phyloP scores from a whole-genome alignment of 768 basidiomycete genomes.

The Obba rivulosa region DNA sequence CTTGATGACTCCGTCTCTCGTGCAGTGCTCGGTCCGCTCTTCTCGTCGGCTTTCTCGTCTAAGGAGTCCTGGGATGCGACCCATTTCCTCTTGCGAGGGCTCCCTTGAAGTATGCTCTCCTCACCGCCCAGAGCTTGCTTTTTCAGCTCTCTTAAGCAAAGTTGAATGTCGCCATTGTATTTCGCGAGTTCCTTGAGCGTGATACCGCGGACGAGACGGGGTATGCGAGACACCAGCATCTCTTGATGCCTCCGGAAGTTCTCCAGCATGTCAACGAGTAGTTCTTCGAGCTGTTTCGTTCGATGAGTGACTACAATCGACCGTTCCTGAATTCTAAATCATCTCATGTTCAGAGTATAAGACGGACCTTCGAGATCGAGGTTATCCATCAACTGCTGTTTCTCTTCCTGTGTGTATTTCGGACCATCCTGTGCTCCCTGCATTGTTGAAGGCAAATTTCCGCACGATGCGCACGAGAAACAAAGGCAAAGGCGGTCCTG shows the following conservation, averaged over 20 bases:
- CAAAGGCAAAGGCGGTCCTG: too few relatives aligned
- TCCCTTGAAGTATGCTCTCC: conserved; percentile 54
- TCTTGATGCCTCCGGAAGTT: conserved; percentile 75
- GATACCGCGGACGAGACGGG: conserved; percentile 66
- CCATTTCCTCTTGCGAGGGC: conserved; percentile 75
- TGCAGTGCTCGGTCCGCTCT: conserved; percentile 7
- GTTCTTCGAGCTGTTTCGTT: conserved; percentile 67
- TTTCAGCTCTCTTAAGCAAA: conserved; percentile 62
- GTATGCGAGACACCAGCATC: conserved; percentile 66
- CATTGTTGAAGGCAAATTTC: too few relatives aligned
- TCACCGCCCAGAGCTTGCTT: conserved; percentile 52
- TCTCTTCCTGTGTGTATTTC: conserved; percentile 61
- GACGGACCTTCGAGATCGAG: conserved; percentile 72
- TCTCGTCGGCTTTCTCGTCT: conserved; percentile 31
- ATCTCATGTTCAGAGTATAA: background rate
- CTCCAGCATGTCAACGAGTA: conserved; percentile 68
- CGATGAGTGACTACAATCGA: conserved; percentile 69
- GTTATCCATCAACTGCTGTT: conserved; percentile 68
- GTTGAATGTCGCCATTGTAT: conserved; percentile 72
- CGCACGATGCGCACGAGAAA: too few relatives aligned
- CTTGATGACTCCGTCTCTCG: conserved; percentile 34
- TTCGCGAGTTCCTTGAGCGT: conserved; percentile 77
- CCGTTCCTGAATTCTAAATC: background rate
- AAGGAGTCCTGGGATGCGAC: conserved; percentile 55
- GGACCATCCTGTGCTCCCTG: conserved; percentile 3